Evolutionary conservation across 2,329 filamentous ascomycete genomes (phyloP), one percentile per base, ranked within the genome.

Genomic region (Trichocomaceae sp.): DNA sequence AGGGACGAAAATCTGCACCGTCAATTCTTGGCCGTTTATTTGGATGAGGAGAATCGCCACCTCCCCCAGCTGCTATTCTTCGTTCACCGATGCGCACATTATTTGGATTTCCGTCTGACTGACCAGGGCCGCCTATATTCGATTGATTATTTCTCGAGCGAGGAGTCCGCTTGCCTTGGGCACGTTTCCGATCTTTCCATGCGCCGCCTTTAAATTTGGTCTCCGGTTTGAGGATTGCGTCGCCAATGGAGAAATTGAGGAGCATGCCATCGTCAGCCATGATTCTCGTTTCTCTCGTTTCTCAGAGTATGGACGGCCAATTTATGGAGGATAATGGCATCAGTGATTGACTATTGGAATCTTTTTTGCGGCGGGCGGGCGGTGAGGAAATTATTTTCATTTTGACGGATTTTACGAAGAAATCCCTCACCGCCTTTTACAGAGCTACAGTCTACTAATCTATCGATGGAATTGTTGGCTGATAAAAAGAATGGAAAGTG

Each of bases 231-330:
- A 88, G 69, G 12, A 86, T 80, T 58, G 88, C 84, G 26, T 83
- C 81, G 2, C 37, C 17, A 55, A 96, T 77, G 63, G 90, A 85
- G 69, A 97, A 96, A 65, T 97, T 97, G 68, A 97, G 78, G 55
- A 96, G 81, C 83, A 99, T 87, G 62, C 90, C 90, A 84, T 95
- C 88, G 77, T 97, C 91, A 50, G 88, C 88, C 91, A 97, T 96
- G 23, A 33, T 45, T 41, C 20, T n/a, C n/a, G n/a, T n/a, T n/a
- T n/a, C n/a, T n/a, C 19, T 48, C 19, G 12, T 31, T 1, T 13
- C 17, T 2, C n/a, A 10, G 29, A 17, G 29, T 26, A 39, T 42
- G 23, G 31, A 6, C 15, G 42, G 29, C n/a, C 17, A 12, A 46
- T 10, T 17, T 19, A 35, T 19, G n/a, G 41, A 46, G 31, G n/a